Percentiles rank a stretch among this genome's conserved stretches.
These are phyloP conservation scores for Exophiala aquamarina DNA, from an alignment of 2,329 filamentous ascomycete genomes.

Conservation along the genomic window DNA sequence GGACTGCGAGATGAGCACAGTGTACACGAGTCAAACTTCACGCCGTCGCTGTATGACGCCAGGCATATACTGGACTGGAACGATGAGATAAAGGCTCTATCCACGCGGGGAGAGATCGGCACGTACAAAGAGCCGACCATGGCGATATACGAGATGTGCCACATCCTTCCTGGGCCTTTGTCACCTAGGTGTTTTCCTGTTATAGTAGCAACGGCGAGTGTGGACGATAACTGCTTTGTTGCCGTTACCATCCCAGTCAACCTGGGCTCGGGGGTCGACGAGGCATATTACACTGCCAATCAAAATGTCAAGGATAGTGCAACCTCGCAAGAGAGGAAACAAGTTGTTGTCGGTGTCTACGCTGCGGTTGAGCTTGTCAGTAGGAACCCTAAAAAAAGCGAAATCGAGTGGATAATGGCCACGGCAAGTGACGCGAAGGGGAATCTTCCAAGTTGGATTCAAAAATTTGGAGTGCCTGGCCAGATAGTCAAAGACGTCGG, in stretches of 20 bases:
- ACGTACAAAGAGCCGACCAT: slow-evolving; percentile 16
- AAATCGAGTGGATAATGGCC: slow-evolving; percentile 74
- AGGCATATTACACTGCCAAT: slow-evolving; percentile 29
- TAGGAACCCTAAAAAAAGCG: slow-evolving; percentile 10
- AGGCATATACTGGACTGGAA: slow-evolving; percentile 30
- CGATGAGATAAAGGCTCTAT: slow-evolving; percentile 9
- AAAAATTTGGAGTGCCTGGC: slow-evolving; percentile 63
- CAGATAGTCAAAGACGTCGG: slow-evolving; percentile 71
- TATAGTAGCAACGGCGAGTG: slow-evolving; percentile 30
- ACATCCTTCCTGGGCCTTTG: slow-evolving; percentile 29
- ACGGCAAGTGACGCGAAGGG: slow-evolving; percentile 72
- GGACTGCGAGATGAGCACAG: slow-evolving; percentile 40
- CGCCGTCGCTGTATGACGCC: slow-evolving; percentile 36
- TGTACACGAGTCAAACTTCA: slow-evolving; percentile 43
- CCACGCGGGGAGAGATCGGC: not conserved
- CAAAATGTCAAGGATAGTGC: slow-evolving; percentile 29
- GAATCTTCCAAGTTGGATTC: slow-evolving; percentile 63
- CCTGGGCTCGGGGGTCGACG: slow-evolving; percentile 19
- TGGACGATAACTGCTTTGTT: slow-evolving; percentile 26
- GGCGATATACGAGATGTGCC: slow-evolving; percentile 34
- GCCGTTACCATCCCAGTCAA: slow-evolving; percentile 34
- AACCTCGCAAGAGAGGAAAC: slow-evolving; percentile 27
- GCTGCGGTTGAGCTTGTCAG: slow-evolving; percentile 26
- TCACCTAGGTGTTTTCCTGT: slow-evolving; percentile 32
- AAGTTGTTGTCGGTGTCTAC: slow-evolving; percentile 29